Conservation (phyloP, 768 basidiomycete genomes). For the Termitomyces titanicus region DNA sequence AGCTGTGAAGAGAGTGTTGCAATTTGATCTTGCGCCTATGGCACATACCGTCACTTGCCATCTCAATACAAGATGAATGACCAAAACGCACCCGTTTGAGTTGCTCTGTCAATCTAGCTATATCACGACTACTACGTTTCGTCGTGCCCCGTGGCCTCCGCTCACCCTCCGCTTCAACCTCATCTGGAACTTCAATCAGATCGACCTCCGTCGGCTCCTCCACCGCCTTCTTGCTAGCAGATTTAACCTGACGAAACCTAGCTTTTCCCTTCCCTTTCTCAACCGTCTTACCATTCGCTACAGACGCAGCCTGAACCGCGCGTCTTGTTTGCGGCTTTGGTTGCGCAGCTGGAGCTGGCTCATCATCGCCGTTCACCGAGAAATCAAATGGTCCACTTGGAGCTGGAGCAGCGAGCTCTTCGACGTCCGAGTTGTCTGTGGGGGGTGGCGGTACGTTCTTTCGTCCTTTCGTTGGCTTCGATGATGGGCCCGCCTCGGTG, state of each 20-base stretch:
- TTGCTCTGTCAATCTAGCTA: slow-evolving; percentile 19
- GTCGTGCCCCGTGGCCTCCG: background rate
- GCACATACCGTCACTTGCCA: background rate
- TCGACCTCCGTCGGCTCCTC: slow-evolving; percentile 21
- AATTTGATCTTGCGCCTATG: slow-evolving; percentile 40
- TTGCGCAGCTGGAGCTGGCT: background rate
- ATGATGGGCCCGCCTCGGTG: slow-evolving; percentile 15
- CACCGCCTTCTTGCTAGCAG: slow-evolving; percentile 6
- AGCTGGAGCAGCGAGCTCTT: slow-evolving; percentile 3
- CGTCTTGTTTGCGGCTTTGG: slow-evolving; percentile 7
- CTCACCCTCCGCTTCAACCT: slow-evolving; percentile 4
- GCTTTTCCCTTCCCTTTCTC: slow-evolving; percentile 32
- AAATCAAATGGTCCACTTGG: slow-evolving; percentile 8
- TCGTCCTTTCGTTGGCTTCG: slow-evolving; percentile 15
- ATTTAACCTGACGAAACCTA: slow-evolving; percentile 23
- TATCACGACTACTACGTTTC: slow-evolving; percentile 10
- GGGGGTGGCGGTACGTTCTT: slow-evolving; percentile 5
- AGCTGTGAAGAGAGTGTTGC: slow-evolving; percentile 49
- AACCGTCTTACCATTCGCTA: slow-evolving; percentile 23
- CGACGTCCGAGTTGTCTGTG: slow-evolving; percentile 16
- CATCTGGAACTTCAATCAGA: slow-evolving; percentile 14
- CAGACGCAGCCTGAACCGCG: background rate
- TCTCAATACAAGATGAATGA: background rate
- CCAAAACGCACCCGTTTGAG: slow-evolving; percentile 22
- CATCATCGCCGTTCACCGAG: slow-evolving; percentile 2